Evolutionary conservation across 2,329 filamentous ascomycete species (phyloP), one percentile per base, ranked within the genome.

Genomic region (Cladosporium sp.): DNA sequence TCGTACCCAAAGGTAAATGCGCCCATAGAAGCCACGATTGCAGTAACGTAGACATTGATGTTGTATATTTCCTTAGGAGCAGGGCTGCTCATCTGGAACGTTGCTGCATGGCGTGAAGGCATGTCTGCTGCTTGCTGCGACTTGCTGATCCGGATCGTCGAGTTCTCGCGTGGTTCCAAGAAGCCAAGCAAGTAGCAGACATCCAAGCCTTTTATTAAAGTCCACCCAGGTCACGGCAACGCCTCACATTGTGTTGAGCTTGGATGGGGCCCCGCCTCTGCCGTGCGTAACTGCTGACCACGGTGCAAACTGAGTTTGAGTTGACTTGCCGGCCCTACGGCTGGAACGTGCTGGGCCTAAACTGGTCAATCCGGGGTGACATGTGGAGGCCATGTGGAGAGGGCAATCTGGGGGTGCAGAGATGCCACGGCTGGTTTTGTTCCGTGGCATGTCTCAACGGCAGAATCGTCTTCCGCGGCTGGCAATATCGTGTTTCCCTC

Each of bases 1-100:
- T 65, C 64, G 43, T 64, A 64, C 1, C 64, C 62, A 20, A 64
- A 65, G 20, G 63, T 60, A 51, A 65, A 63, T 9, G 60, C 63
- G 34, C 62, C 60, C 60, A 63, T 62, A 1, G 63, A 61, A 3
- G 60, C 62, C 11, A 64, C 61, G 8, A 65, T 11, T 4, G 63
- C 58, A 9, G 54, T 60, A 17, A 51, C 25, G 25, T 64, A 65
- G 15, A 64, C 55, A 19, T 52, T 51, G 3, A 22, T 47, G 51
- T 64, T 65, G 59, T 64, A 64, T 25, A 63, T 51, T 22, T 63
- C 61, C 25, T 43, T 49, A 3, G 63, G 61, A 40, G 61, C 55
- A 42, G 60, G 54, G 39, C 42, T 49, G 42, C 34, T 49, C 34
- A 49, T 49, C 28, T 9, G 42, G 36, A 56, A 34, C 0, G 51